Percentiles rank a stretch among this genome's conserved stretches.
Evolutionary conservation across 148 eudicot species (phyloP).

Genomic region (Nepenthes mirabilis): DNA sequence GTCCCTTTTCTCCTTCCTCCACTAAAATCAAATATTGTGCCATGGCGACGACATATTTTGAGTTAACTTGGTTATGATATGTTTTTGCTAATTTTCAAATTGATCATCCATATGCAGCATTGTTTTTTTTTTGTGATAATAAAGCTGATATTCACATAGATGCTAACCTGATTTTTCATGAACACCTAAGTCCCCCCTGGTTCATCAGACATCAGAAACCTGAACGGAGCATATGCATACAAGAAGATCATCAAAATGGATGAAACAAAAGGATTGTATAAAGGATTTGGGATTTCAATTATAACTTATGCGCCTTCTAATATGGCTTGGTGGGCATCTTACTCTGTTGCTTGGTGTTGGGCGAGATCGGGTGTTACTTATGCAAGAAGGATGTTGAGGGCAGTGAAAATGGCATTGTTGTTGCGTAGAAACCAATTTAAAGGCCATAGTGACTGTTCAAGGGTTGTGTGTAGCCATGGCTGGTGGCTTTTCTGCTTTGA

Average conservation of each 20-base stretch:
- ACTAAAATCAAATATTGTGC: not conserved
- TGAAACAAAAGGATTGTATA: constrained; percentile 29
- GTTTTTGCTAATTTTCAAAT: too few species aligned
- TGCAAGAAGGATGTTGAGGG: constrained; percentile 22
- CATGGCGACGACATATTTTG: not conserved
- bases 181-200: not conserved
- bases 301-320: too few species aligned
- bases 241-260: constrained; percentile 40
- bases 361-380: constrained; percentile 26
- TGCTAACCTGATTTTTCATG: too few species aligned
- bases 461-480: constrained; percentile 63
- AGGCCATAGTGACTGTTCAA: constrained; percentile 54
- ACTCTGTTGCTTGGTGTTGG: constrained; percentile 49
- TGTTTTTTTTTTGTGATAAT: too few species aligned
- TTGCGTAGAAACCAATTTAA: constrained; percentile 32
- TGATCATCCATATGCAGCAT: too few species aligned
- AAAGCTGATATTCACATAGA: too few species aligned
- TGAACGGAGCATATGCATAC: constrained; percentile 69
- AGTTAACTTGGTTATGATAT: not conserved
- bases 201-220: not conserved
- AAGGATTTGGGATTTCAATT: constrained; percentile 71
- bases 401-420: constrained; percentile 2
- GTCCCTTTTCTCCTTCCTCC: not conserved
- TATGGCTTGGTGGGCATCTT: constrained; percentile 59
- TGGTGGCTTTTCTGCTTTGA: constrained; percentile 47